Conservation (phyloP, 2,329 filamentous ascomycete genomes). For the Cordyceps cateniannulata region DNA sequence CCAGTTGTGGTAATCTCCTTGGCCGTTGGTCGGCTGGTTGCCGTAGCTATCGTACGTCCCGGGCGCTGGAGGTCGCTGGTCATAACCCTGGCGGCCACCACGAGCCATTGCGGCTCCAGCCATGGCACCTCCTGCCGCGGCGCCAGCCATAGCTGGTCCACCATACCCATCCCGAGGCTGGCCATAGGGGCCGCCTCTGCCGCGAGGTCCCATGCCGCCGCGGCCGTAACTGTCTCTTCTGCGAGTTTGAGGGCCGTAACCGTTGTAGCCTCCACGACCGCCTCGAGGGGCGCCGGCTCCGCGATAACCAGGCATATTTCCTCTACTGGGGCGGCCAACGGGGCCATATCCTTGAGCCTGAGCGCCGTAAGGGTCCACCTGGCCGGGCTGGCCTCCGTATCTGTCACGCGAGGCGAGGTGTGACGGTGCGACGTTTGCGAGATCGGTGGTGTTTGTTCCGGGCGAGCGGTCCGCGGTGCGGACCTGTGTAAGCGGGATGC, state of each 20-base stretch:
- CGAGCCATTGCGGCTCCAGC: conserved; percentile 14
- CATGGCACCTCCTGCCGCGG: conserved; percentile 15
- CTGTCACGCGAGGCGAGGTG: conserved; percentile 49
- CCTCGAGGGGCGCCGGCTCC: conserved; percentile 36
- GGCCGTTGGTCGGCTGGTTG: conserved; percentile 31
- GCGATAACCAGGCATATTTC: conserved; percentile 25
- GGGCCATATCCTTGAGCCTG: conserved; percentile 32
- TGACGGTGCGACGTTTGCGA: conserved; percentile 28
- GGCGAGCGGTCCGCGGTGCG: conserved; percentile 55
- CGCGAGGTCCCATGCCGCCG: conserved; percentile 5
- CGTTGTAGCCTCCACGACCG: conserved; percentile 39
- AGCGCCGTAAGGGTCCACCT: conserved; percentile 40
- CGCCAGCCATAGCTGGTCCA: conserved; percentile 3
- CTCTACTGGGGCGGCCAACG: conserved; percentile 45
- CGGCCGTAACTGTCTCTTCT: conserved; percentile 29
- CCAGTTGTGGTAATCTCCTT: conserved; percentile 20
- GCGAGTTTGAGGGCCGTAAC: conserved; percentile 36
- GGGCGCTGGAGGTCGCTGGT: conserved; percentile 29
- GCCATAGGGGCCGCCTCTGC: conserved; percentile 3
- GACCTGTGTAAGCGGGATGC: conserved; percentile 60
- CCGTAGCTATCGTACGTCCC: conserved; percentile 34
- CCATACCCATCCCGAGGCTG: conserved; percentile 10
- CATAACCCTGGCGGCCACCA: conserved; percentile 26
- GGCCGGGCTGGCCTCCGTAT: conserved; percentile 54
- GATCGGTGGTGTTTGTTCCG: conserved; percentile 36